Evolutionary conservation across 805 yeast genomes (phyloP).

Genomic region (Candida ponderosae): DNA sequence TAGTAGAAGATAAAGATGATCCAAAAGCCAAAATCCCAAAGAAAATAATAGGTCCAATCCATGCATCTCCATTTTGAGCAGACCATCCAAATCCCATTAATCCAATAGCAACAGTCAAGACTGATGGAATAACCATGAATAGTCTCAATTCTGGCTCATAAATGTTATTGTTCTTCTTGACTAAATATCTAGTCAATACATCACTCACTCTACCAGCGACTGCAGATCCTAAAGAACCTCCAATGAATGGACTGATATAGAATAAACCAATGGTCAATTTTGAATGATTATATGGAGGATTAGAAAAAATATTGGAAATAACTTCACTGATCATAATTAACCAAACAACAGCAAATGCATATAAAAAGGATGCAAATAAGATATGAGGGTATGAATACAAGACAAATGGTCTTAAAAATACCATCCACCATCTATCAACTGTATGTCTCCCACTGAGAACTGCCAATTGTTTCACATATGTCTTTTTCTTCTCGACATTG

Average conservation of each 20-base stretch:
- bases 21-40: slow-evolving; percentile 53
- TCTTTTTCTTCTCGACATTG: slow-evolving; percentile 3
- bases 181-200: slow-evolving; percentile 34
- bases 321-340: slow-evolving; percentile 53
- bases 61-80: slow-evolving; percentile 32
- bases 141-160: slow-evolving; percentile 60
- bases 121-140: slow-evolving; percentile 43
- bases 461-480: slow-evolving; percentile 27
- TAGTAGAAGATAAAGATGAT: slow-evolving; percentile 52
- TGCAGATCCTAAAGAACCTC: slow-evolving; percentile 50
- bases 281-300: slow-evolving; percentile 32
- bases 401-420: slow-evolving; percentile 46
- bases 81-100: slow-evolving; percentile 63
- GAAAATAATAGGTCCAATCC: slow-evolving; percentile 54
- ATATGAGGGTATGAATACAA: slow-evolving; percentile 43
- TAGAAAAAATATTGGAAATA: slow-evolving; percentile 39
- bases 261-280: slow-evolving; percentile 42
- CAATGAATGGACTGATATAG: slow-evolving; percentile 48
- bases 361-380: slow-evolving; percentile 41
- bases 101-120: slow-evolving; percentile 37
- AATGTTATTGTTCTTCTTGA: slow-evolving; percentile 39
- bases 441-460: slow-evolving; percentile 43
- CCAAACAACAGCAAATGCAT: slow-evolving; percentile 56
- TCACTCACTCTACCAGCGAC: slow-evolving; percentile 46
- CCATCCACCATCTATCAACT: slow-evolving; percentile 45